Evolutionary conservation across 345 rosid species (phyloP), one percentile per base, ranked within the genome.

Genomic region (Dipteronia sinensis): DNA sequence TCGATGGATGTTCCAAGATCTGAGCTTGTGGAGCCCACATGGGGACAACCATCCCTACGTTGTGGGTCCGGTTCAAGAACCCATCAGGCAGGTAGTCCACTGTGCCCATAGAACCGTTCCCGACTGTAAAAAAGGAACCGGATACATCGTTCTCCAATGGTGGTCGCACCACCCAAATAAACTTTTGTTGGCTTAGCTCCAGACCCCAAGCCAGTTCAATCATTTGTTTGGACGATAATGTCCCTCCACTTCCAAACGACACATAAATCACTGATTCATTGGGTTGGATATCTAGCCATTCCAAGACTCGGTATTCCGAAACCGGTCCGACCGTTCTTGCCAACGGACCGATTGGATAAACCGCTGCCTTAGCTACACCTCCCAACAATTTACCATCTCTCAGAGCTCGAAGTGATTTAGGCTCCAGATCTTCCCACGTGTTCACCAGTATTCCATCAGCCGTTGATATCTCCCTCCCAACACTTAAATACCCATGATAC

Each of bases 11-110:
- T 78, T 72, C 61, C 81, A 94, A 74, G 38, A 94, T 86, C 71
- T 90, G 83, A 38, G 78, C 68, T 73, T 92, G 97, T 0, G 92
- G 93, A 29, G 89, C 90, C 98, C 94, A 94, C 29, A 29, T 66
- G 2, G 89, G 80, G 16, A 91, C 74, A 55, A 90, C 72, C 49
- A 87, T 61, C 1, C 97, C 95, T 1, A 74, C 23, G 12, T 80
- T 81, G 0, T 44, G 25, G 11, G 87, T 91, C 66, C 94, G 76
- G 2, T 7, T 27, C 69, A 63, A 25, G 22, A 74, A 74, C 11
- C 77, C 77, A 2, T 88, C 27, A 3, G 77, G 77, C 69, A 74
- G 46, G 46, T 74, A 74, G 13, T 63, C 75, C 4, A 55, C 16
- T 11, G 25, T 12, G 4, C n/a, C 51, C 3, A 9, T 51, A 11